Base-by-base conservation (phyloP, 1,284 basidiomycete species). In the Ustilago nuda region DNA sequence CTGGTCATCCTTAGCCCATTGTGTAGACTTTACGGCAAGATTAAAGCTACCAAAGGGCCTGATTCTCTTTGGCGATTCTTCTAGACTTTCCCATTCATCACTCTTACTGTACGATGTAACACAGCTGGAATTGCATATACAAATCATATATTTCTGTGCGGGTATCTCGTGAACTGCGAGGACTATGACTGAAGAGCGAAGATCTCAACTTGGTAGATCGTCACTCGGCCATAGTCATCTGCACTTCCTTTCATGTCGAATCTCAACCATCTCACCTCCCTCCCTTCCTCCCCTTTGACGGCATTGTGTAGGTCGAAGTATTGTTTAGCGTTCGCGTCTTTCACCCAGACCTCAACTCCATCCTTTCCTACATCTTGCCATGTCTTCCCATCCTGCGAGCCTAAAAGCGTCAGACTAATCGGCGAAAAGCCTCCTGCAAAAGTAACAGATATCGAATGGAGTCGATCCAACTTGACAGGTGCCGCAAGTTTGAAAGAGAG, bases 51-150 rank as follows among this genome's bases (percentile, higher is more conserved):
- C 1, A 37, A 71, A 33, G 19, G 46, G 7, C 30, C 61, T 6
- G 76, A 79, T 51, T 59, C 54, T 12, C 45, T 79, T 17, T 79
- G 76, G 76, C 55, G 73, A 13, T 79, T 79, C 64, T 72, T 79
- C 19, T 76, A 66, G 52, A 48, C 30, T 9, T 23, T 23, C 32
- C 17, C 23, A 27, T 39, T 17, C 30, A 13, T 57, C 23, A 23
- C 19, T 41, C 8, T 39, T 2, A 8, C 5, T 46, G 41, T 36
- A n/a, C 15, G 23, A 27, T 27, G 23, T 27, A 27, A 27, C 23
- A 27, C 23, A 15, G 39, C 39, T 41, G 15, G 39, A 41, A 41
- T 15, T 17, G 39, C 39, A 41, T 41, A 17, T 39, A 30, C n/a
- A 19, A 19, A 19, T 45, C 7, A 7, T 19, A 8, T 19, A 19